These are phyloP conservation scores for Spirogloea muscicola DNA, from an alignment of 139 green algal genomes.

Conservation along the genomic window DNA sequence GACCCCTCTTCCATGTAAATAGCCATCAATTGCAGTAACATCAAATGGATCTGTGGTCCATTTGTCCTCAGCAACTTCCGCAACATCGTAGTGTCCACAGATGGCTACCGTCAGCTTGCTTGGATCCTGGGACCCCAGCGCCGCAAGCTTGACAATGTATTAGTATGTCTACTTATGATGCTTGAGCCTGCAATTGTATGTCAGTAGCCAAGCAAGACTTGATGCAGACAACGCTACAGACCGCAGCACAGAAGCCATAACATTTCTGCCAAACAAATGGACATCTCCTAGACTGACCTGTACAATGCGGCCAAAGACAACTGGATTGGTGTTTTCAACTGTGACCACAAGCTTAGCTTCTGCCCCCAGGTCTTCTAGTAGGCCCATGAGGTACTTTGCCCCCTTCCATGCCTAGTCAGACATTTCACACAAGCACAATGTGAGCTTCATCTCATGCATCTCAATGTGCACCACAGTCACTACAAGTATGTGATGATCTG, in stretches of 20 bases:
- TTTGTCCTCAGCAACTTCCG: slow-evolving; percentile 72
- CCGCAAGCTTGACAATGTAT: too few species aligned
- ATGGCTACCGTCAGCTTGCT: slow-evolving; percentile 63
- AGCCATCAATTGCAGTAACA: slow-evolving; percentile 75
- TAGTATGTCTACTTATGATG: too few species aligned
- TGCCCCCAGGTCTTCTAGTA: slow-evolving; percentile 78
- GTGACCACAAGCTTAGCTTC: slow-evolving; percentile 72
- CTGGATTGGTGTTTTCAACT: slow-evolving; percentile 47
- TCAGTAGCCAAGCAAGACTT: too few species aligned
- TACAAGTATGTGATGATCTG: too few species aligned
- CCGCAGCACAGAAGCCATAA: too few species aligned
- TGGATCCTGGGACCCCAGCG: slow-evolving; percentile 56
- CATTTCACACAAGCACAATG: too few species aligned
- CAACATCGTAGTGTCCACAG: slow-evolving; percentile 76
- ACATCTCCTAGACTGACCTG: slow-evolving; percentile 7
- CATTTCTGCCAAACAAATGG: too few species aligned
- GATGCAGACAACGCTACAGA: too few species aligned
- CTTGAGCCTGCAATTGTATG: too few species aligned
- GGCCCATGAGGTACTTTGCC: slow-evolving; percentile 79
- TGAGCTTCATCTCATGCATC: too few species aligned
- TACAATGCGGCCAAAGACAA: slow-evolving; percentile 26
- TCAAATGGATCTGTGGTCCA: slow-evolving; percentile 86
- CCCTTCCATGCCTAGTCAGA: slow-evolving; percentile 65
- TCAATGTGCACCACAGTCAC: too few species aligned
- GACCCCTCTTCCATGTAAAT: slow-evolving; percentile 82